Percentiles rank a stretch among this genome's conserved stretches.
Evolutionary conservation across 495 filamentous ascomycete genomes (phyloP).

Genomic region (Evernia prunastri): DNA sequence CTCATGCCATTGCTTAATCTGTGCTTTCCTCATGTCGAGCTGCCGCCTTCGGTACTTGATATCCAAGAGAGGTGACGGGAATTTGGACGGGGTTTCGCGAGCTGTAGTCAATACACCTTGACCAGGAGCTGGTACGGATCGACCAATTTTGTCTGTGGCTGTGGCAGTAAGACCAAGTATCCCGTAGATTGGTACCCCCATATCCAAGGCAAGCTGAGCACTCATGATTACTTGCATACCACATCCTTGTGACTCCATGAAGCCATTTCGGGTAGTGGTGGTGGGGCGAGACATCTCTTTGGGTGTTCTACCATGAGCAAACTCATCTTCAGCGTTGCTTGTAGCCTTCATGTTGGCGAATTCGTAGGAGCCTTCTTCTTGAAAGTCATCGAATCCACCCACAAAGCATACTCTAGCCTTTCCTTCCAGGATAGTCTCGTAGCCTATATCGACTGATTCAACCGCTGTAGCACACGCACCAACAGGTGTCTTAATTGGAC

Average conservation of each 20-base stretch:
- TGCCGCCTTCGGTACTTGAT: conserved; percentile 95
- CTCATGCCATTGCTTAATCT: conserved; percentile 94
- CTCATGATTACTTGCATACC: conserved; percentile 99
- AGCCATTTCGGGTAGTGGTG: conserved; percentile 91
- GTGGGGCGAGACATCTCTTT: conserved; percentile 97
- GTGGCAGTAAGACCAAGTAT: conserved; percentile 90
- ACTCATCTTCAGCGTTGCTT: conserved; percentile 92
- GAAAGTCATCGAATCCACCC: conserved; percentile 98
- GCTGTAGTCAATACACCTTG: conserved; percentile 98
- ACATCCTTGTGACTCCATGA: conserved; percentile 99
- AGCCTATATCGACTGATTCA: conserved; percentile 94
- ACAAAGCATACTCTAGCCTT: conserved; percentile 97
- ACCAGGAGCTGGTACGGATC: conserved; percentile 91
- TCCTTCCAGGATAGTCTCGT: conserved; percentile 95
- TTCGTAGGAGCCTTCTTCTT: conserved; percentile 97
- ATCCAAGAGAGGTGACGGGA: conserved; percentile 89
- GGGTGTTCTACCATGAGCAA: conserved; percentile 90
- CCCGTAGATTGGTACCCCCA: conserved; percentile 98
- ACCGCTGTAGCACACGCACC: conserved; percentile 96
- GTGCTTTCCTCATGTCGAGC: conserved; percentile 81
- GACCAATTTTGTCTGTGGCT: conserved; percentile 98
- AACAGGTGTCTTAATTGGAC: conserved; percentile 97
- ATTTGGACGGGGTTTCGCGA: conserved; percentile 81
- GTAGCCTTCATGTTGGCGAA: conserved; percentile 99
- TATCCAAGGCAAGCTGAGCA: conserved; percentile 89